Percentiles rank a stretch among this genome's conserved stretches.
Evolutionary conservation across 805 yeast genomes (phyloP).

Genomic region (Komagataella pastoris): DNA sequence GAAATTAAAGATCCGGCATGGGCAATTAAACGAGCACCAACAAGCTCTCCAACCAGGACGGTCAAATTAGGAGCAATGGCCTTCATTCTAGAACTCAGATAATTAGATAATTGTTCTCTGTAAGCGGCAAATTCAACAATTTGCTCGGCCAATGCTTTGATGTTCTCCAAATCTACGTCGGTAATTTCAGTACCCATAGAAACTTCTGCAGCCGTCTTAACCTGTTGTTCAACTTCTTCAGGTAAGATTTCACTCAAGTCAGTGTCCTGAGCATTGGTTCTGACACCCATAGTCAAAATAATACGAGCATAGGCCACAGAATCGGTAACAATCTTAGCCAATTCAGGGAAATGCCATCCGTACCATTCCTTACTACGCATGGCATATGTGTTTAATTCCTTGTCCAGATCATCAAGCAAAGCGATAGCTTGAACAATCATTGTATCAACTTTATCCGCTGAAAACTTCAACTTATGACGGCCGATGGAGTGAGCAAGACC

Average conservation of each 20-base stretch:
- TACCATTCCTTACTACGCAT: conserved; percentile 99
- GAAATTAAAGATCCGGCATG: conserved; percentile 93
- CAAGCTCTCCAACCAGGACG: conserved; percentile 91
- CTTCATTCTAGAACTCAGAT: conserved; percentile 89
- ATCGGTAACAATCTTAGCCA: conserved; percentile 93
- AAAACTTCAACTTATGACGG: conserved; percentile 93
- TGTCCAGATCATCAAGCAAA: conserved; percentile 88
- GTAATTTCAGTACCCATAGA: conserved; percentile 99
- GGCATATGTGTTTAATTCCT: conserved; percentile 94
- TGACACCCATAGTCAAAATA: conserved; percentile 84
- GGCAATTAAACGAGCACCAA: conserved; percentile 96
- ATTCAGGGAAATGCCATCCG: conserved; percentile 99
- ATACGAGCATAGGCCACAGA: conserved; percentile 94
- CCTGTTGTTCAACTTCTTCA: conserved; percentile 84
- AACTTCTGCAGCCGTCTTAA: conserved; percentile 94
- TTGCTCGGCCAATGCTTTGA: conserved; percentile 86
- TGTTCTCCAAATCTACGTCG: conserved; percentile 76
- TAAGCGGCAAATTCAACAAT: conserved; percentile 92
- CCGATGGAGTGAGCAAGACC: conserved; percentile 99
- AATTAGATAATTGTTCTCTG: conserved; percentile 91
- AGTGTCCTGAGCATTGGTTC: conserved; percentile 82
- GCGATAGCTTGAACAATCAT: conserved; percentile 99
- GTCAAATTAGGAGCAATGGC: conserved; percentile 98
- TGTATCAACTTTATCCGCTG: conserved; percentile 97
- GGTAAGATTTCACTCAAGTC: conserved; percentile 87